A percentile compares a stretch with the other conserved stretches of the same genome.
Evolutionary conservation across 371 early-diverging fungal genomes (phyloP).

Genomic region (Saksenaea vasiformis): DNA sequence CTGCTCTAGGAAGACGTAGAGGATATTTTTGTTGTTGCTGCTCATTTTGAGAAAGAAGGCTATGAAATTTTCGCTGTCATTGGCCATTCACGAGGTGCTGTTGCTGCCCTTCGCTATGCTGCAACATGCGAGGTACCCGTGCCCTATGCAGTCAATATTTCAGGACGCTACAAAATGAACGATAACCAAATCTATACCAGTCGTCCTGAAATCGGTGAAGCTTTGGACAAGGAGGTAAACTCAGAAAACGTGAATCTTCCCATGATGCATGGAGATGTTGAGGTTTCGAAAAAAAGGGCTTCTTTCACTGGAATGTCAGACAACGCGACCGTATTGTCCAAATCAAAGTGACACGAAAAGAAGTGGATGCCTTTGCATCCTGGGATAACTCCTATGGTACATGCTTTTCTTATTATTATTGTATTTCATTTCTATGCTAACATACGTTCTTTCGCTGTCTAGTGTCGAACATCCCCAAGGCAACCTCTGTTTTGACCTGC

Average conservation of each 20-base stretch:
- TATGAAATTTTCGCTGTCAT: constrained; percentile 54
- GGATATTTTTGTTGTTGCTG: constrained; percentile 46
- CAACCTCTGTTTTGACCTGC: constrained; percentile 52
- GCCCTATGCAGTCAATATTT: constrained; percentile 43
- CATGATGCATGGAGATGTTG: neutral
- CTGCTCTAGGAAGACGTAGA: constrained; percentile 35
- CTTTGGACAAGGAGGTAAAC: constrained; percentile 10
- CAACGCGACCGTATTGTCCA: constrained; percentile 14
- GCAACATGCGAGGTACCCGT: constrained; percentile 35
- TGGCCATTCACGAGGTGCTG: constrained; percentile 48
- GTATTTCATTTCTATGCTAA: neutral
- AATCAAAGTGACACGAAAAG: constrained; percentile 20
- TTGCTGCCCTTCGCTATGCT: constrained; percentile 54
- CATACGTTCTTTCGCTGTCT: neutral
- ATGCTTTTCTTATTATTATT: neutral
- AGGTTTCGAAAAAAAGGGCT: constrained; percentile 19
- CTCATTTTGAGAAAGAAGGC: constrained; percentile 47
- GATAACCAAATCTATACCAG: constrained; percentile 9
- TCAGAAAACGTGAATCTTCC: neutral
- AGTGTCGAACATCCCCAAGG: constrained; percentile 52
- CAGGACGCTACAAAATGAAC: constrained; percentile 46
- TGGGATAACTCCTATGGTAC: constrained; percentile 44
- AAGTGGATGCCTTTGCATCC: constrained; percentile 17
- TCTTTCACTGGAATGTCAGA: constrained; percentile 24
- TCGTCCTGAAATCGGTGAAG: neutral